These are phyloP conservation scores for Taphrina confusa DNA, from an alignment of 1,139 yeast genomes.

Conservation along the genomic window DNA sequence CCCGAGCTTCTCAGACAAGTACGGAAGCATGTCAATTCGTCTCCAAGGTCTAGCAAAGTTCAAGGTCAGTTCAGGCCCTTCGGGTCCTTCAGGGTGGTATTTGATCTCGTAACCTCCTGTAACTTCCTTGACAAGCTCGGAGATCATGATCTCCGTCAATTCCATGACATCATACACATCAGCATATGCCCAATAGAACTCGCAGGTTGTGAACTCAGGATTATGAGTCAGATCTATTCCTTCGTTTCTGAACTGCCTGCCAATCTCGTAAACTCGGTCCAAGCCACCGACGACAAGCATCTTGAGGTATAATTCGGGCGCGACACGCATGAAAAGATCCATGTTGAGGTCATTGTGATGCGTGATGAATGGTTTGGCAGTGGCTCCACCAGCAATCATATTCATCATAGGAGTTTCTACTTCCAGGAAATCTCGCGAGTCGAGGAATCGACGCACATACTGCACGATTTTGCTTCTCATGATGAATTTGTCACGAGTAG, in stretches of 20 bases:
- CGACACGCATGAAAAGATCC: constrained; percentile 97
- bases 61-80: constrained; percentile 71
- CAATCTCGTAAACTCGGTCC: constrained; percentile 97
- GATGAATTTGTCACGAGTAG: constrained; percentile 73
- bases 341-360: constrained; percentile 95
- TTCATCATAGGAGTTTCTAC: constrained; percentile 99
- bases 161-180: constrained; percentile 96
- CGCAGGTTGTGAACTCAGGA: constrained; percentile 98
- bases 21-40: constrained; percentile 96
- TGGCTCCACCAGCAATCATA: constrained; percentile 98
- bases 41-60: constrained; percentile 98
- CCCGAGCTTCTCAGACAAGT: constrained; percentile 79
- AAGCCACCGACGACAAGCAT: constrained; percentile 97
- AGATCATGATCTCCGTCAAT: constrained; percentile 87
- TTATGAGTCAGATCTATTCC: constrained; percentile 98
- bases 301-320: constrained; percentile 95
- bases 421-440: constrained; percentile 81
- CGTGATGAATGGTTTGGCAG: constrained; percentile 95
- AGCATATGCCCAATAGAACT: constrained; percentile 92
- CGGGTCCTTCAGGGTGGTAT: constrained; percentile 85
- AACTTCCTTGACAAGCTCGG: constrained; percentile 95
- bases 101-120: constrained; percentile 82
- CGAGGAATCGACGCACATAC: constrained; percentile 84
- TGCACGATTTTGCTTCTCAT: constrained; percentile 86
- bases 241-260: constrained; percentile 98